Evolutionary conservation across 2,329 filamentous ascomycete genomes (phyloP).

Genomic region (Westerdykella aurantiaca): DNA sequence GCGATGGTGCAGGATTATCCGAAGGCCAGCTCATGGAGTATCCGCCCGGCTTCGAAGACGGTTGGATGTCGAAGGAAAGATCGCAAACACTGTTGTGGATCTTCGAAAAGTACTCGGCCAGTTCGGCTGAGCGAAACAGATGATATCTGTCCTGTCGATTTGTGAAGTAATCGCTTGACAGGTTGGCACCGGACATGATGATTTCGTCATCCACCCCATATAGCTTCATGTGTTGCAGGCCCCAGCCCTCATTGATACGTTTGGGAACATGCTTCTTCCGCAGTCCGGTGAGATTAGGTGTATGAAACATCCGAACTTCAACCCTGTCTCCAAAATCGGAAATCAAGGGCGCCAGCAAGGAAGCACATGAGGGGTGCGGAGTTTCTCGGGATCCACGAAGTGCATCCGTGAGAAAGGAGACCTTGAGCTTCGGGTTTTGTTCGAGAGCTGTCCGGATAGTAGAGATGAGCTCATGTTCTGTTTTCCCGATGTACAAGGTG

Average conservation of each 20-base stretch:
- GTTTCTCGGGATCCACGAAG: conserved; percentile 87
- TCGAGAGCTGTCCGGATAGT: conserved; percentile 70
- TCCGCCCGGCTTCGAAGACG: conserved; percentile 47
- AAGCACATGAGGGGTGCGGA: conserved; percentile 79
- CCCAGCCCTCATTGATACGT: conserved; percentile 97
- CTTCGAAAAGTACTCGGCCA: conserved; percentile 75
- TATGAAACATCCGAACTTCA: conserved; percentile 96
- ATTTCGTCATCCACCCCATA: conserved; percentile 95
- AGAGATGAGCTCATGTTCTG: conserved; percentile 79
- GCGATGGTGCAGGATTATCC: conserved; percentile 68
- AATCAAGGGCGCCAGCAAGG: conserved; percentile 77
- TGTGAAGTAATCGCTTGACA: conserved; percentile 92
- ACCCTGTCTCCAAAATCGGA: conserved; percentile 82
- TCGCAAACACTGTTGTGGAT: conserved; percentile 73
- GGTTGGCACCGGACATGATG: conserved; percentile 81
- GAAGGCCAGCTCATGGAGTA: conserved; percentile 66
- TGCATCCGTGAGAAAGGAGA: conserved; percentile 88
- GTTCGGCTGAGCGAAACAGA: conserved; percentile 69
- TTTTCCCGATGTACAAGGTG: conserved; percentile 95
- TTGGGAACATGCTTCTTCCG: conserved; percentile 78
- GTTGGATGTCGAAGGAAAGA: conserved; percentile 74
- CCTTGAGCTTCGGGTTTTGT: conserved; percentile 65
- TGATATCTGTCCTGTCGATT: conserved; percentile 95
- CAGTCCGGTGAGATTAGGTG: conserved; percentile 84
- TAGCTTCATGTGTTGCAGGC: conserved; percentile 97